Evolutionary conservation across 1,139 yeast species (phyloP).

Genomic region (Diutina rugosa): DNA sequence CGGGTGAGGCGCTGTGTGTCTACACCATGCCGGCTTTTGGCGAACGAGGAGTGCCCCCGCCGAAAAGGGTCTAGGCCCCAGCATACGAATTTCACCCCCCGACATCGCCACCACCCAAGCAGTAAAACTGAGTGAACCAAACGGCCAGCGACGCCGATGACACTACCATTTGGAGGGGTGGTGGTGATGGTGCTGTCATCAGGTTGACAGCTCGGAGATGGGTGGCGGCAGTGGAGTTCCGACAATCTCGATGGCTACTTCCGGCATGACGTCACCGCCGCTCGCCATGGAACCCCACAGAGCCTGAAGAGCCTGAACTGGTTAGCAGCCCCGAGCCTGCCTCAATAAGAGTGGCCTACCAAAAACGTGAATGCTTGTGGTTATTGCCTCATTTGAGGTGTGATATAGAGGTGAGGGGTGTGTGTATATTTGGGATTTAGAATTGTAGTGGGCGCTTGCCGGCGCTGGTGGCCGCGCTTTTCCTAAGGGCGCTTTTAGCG

Average conservation of each 20-base stretch:
- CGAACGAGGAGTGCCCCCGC: not conserved
- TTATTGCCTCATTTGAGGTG: not conserved
- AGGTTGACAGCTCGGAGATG: not conserved
- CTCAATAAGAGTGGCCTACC: not conserved
- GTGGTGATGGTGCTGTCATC: not conserved
- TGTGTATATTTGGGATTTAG: not conserved
- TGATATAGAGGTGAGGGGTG: not conserved
- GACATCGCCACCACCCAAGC: no score
- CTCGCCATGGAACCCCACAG: not conserved
- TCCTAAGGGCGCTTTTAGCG: not conserved
- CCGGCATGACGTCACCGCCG: not conserved
- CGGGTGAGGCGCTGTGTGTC: not conserved
- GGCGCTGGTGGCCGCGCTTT: not conserved
- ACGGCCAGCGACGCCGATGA: not conserved
- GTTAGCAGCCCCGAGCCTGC: not conserved
- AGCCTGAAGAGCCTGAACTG: not conserved
- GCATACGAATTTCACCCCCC: not conserved
- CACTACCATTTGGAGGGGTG: not conserved
- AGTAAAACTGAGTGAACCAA: no score
- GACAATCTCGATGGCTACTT: not conserved
- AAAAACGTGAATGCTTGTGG: not conserved
- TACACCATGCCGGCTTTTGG: not conserved
- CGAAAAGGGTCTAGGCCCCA: not conserved
- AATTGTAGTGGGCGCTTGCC: not conserved
- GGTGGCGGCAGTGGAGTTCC: not conserved